Conservation (phyloP, 2,329 filamentous ascomycete species). For the Chaetomium sp. region DNA sequence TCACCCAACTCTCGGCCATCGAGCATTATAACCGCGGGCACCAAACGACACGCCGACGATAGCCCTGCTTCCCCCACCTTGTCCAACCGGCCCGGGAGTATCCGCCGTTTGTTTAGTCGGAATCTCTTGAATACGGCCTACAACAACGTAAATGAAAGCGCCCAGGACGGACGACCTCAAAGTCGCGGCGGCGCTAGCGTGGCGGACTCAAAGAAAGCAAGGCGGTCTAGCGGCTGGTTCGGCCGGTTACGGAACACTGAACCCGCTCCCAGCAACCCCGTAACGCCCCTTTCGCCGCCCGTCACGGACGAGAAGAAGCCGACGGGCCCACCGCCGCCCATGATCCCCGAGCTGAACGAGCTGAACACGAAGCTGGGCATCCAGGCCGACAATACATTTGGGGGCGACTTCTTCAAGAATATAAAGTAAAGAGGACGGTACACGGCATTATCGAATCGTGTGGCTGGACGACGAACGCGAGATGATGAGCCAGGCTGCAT, state of each 20-base stretch:
- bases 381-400: conserved; percentile 49
- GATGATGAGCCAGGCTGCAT: background rate
- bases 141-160: conserved; percentile 50
- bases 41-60: conserved; percentile 55
- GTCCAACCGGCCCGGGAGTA: conserved; percentile 57
- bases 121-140: conserved; percentile 57
- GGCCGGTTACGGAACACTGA: conserved; percentile 51
- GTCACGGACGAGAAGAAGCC: conserved; percentile 41
- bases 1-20: conserved; percentile 39
- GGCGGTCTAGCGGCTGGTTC: conserved; percentile 62
- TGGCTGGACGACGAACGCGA: background rate
- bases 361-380: conserved; percentile 54
- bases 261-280: conserved; percentile 43
- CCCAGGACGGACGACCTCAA: conserved; percentile 46
- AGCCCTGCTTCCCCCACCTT: conserved; percentile 54
- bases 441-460: background rate
- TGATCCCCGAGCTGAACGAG: conserved; percentile 60
- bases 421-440: conserved; percentile 50
- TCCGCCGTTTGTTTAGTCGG: conserved; percentile 60
- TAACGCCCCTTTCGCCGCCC: conserved; percentile 35
- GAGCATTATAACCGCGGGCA: conserved; percentile 41
- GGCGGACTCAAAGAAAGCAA: conserved; percentile 56
- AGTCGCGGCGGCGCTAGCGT: conserved; percentile 55
- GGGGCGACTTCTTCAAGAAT: conserved; percentile 59
- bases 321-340: conserved; percentile 58